Conservation (phyloP, 768 basidiomycete species). For the Imleria badia region DNA sequence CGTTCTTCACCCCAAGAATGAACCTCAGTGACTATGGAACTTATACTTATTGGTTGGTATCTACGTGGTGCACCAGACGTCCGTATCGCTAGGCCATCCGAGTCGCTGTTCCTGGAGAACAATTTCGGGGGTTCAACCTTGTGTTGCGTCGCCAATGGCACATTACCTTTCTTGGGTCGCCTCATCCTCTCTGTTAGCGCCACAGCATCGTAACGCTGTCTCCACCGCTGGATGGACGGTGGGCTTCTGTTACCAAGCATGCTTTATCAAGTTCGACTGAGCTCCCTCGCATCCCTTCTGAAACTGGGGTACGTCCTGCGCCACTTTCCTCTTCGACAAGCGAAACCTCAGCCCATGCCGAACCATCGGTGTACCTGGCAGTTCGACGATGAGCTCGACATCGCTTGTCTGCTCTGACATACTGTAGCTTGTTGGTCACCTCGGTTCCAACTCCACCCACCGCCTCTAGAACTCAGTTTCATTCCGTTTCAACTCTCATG, state of each 20-base stretch:
- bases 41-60: not conserved
- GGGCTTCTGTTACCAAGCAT: not conserved
- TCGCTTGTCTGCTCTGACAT: conserved; percentile 12
- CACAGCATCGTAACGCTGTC: not conserved
- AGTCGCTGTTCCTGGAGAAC: conserved; percentile 13
- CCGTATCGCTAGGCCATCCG: not conserved
- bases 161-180: conserved; percentile 15
- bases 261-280: conserved; percentile 11
- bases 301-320: not conserved
- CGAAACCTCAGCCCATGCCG: not conserved
- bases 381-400: conserved; percentile 1
- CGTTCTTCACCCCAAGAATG: not conserved
- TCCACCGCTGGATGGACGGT: not conserved
- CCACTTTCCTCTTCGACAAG: not conserved
- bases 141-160: conserved; percentile 12
- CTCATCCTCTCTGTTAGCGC: conserved; percentile 1
- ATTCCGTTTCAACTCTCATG: not conserved
- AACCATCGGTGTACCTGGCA: conserved; percentile 1
- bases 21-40: not conserved
- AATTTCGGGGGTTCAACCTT: conserved; percentile 23
- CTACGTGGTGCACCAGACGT: not conserved
- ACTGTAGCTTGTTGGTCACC: not conserved
- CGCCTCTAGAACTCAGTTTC: not conserved
- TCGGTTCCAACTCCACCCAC: not conserved
- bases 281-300: not conserved